Base-by-base conservation (phyloP, 352 stramenopile genomes). In the Pythium rhizo-oryzae region DNA sequence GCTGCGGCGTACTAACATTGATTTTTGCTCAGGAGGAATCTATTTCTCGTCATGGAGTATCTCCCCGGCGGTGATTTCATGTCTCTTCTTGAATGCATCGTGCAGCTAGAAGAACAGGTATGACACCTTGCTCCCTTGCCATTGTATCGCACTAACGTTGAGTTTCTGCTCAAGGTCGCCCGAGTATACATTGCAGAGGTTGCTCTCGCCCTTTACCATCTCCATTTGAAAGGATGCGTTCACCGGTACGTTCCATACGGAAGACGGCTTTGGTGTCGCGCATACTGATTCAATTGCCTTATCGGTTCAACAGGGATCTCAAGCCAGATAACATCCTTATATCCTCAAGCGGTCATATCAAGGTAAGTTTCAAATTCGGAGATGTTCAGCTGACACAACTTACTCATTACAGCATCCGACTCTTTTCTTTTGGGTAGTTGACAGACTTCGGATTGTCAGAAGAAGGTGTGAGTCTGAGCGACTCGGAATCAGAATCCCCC, bases 11-110 rank as follows among this genome's bases (percentile, higher is more conserved):
- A 37, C 30, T 37, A 7, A 30, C 21, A 16, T 58, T 50, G 15
- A 24, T 60, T 18, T 12, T 21, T 6, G 58, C 7, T 25, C 30
- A 94, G 86, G 62, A 73, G 75, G 24, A 94, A 96, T 61, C 65
- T 97, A 18, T 97, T 96, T 67, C 76, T 97, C 35, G 90, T 96
- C 52, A 97, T 97, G 89, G 89, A 97, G 37, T 97, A 97, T 70
- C 75, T 96, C 11, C 86, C 88, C 44, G 91, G 91, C 12, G 91
- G 91, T 30, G 91, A 97, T 70, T 96, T 97, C 47, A 96, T 97
- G 82, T 95, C 90, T 18, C 72, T 97, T 50, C 59, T 97, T 8
- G 88, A 96, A 60, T 96, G 84, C 51, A 93, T 96, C 50, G 88
- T 93, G 23, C 86, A 93, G 43, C 65, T 96, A 6, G 85, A 96